Conservation (phyloP, 1,139 yeast species). For the Saccharomyces pastorianus region DNA sequence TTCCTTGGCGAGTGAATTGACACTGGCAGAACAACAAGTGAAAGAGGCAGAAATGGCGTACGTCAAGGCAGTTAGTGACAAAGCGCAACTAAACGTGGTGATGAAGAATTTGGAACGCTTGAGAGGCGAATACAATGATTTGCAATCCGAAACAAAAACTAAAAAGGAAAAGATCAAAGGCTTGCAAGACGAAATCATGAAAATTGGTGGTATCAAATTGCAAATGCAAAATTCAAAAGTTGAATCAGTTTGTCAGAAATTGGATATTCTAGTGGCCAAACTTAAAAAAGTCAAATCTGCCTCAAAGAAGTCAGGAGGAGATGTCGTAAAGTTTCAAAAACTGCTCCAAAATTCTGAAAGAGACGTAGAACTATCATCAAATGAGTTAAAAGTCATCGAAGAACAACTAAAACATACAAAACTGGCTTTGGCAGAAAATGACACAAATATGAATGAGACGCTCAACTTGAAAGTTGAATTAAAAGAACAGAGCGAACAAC, state of each 20-base stretch:
- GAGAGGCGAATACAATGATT: slow-evolving; percentile 26
- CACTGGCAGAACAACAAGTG: slow-evolving; percentile 24
- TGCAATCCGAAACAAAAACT: slow-evolving; percentile 50
- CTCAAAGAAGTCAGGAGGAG: slow-evolving; percentile 60
- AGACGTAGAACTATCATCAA: slow-evolving; percentile 25
- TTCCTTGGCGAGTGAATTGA: slow-evolving; percentile 35
- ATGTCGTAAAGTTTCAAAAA: slow-evolving; percentile 50
- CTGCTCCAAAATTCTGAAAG: slow-evolving; percentile 51
- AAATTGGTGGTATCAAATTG: slow-evolving; percentile 83
- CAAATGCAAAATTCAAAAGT: slow-evolving; percentile 77
- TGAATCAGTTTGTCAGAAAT: slow-evolving; percentile 61
- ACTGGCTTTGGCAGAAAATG: neutral
- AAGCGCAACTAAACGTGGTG: slow-evolving; percentile 37
- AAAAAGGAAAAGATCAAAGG: slow-evolving; percentile 50
- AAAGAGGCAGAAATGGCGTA: slow-evolving; percentile 12
- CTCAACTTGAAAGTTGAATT: slow-evolving; percentile 24
- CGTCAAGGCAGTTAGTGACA: slow-evolving; percentile 20
- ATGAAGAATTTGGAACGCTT: slow-evolving; percentile 25
- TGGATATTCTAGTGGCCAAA: slow-evolving; percentile 54
- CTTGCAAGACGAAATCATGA: slow-evolving; percentile 73
- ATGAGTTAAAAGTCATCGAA: slow-evolving; percentile 34
- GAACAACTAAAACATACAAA: slow-evolving; percentile 31
- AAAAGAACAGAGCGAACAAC: slow-evolving; percentile 21
- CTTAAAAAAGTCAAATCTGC: slow-evolving; percentile 54
- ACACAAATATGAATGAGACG: slow-evolving; percentile 10